Evolutionary conservation across 257 asterid genomes (phyloP), one percentile per base, ranked within the genome.

Genomic region (Nicotiana sylvestris): DNA sequence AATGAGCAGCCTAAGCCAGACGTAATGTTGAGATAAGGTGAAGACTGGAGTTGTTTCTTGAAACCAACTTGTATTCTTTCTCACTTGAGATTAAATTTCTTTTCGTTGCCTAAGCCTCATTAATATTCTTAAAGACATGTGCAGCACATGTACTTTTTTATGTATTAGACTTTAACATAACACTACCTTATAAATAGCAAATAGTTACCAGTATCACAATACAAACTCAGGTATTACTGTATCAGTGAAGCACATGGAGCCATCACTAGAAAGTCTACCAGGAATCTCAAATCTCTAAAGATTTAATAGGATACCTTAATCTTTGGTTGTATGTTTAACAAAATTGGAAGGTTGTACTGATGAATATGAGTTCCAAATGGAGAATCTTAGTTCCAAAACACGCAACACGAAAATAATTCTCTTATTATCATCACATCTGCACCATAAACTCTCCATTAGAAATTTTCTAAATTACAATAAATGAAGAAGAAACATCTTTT

Each of bases 71-170:
- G 83, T 81, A 57, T 56, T 56, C 37, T 61, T 55, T 70, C 85
- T 81, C 84, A 85, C 74, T 58, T 82, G 65, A 83, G 77, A 77
- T 82, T 72, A 69, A 76, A 15, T 51, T 51, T 76, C 64, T 49
- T 76, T 74, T 29, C 21, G 0, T 76, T 76, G 60, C 84, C 81
- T 39, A 39, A 62, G 84, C 66, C 79, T 84, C 62, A 39, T 61
- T 66, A 27, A 78, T 68, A 84, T 82, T 78, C 92, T 81, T 85
- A 82, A 82, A 78, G 83, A 79, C 29, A 3, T 15, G 29, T 15
- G 80, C 43, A 51, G 4, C 21, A 7, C 79, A 27, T 74, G 25
- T 49, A 49, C 7, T 3, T 39, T 51, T 15, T 74, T 25, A 49
- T 1, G 25, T 51, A 27, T 76, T 51, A 51, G 43, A 76, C n/a